Percentiles rank a stretch among this genome's conserved stretches.
Evolutionary conservation across 108 stramenopile species (phyloP).

Genomic region (Parietichytrium sp.): DNA sequence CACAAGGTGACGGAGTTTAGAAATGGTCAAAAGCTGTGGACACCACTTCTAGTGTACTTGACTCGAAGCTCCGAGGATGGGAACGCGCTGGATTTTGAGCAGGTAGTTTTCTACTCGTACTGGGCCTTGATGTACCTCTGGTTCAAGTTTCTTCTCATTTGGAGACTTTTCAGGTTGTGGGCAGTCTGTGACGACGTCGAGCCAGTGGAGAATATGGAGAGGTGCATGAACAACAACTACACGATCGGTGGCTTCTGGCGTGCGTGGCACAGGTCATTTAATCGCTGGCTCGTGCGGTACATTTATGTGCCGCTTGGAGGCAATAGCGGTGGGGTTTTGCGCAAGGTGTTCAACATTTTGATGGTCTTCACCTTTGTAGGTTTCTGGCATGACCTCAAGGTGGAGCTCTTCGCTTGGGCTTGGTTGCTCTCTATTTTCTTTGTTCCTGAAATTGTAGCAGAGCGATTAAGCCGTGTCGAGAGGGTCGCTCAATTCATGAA

Average conservation of each 20-base stretch:
- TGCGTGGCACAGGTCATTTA: conserved; percentile 66
- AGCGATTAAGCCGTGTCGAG: not conserved
- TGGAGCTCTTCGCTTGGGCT: conserved; percentile 62
- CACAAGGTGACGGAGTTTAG: conserved; percentile 37
- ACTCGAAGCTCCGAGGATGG: conserved; percentile 43
- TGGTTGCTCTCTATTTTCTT: conserved; percentile 53
- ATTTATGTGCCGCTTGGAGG: conserved; percentile 66
- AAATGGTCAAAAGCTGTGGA: conserved; percentile 24
- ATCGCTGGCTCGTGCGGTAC: conserved; percentile 65
- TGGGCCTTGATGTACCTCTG: conserved; percentile 57
- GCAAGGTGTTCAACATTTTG: conserved; percentile 47
- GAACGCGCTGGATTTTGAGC: not conserved
- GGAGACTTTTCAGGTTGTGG: conserved; percentile 62
- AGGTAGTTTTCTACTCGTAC: conserved; percentile 46
- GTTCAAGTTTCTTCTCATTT: conserved; percentile 65
- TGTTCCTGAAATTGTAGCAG: conserved; percentile 48
- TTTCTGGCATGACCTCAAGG: conserved; percentile 65
- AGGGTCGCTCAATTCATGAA: not conserved
- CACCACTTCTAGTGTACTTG: conserved; percentile 46
- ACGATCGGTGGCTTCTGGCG: conserved; percentile 58
- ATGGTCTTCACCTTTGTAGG: conserved; percentile 64
- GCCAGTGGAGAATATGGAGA: conserved; percentile 62
- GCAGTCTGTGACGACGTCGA: conserved; percentile 58
- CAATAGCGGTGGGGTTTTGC: not conserved
- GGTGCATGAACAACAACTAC: conserved; percentile 58